Conservation (phyloP, 495 filamentous ascomycete species). For the Podospora tetraspora region DNA sequence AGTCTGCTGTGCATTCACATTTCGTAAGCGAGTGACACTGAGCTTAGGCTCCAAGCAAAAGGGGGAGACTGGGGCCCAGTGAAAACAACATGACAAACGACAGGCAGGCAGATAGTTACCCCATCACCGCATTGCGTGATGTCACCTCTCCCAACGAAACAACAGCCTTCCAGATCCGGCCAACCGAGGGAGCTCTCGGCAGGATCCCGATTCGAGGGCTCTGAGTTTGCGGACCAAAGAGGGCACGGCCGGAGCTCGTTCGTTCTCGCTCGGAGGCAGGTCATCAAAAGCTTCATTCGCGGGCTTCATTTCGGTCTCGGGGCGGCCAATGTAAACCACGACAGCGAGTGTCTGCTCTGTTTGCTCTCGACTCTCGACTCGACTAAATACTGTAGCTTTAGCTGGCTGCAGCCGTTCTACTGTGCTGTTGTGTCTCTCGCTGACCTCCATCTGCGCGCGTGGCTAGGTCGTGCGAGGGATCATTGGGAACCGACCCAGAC, state of each 20-base stretch:
- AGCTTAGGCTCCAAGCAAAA: not conserved
- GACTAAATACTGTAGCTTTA: not conserved
- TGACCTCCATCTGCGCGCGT: conserved; percentile 2
- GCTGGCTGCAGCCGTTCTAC: not conserved
- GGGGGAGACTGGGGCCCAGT: not conserved
- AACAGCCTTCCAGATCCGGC: not conserved
- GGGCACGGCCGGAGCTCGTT: not conserved
- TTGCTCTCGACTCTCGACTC: not conserved
- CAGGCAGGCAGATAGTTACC: not conserved
- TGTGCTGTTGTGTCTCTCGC: conserved; percentile 8
- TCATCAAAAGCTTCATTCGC: not conserved
- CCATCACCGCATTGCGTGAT: not conserved
- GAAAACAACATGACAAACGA: no score
- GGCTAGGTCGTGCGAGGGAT: conserved; percentile 5
- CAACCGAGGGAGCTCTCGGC: not conserved
- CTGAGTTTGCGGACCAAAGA: not conserved
- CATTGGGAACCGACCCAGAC: conserved; percentile 5
- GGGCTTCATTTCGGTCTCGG: not conserved
- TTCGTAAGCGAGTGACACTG: not conserved
- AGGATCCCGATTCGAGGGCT: not conserved
- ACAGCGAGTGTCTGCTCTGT: not conserved
- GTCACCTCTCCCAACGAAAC: not conserved
- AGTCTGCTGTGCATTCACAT: not conserved
- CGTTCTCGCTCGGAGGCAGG: not conserved
- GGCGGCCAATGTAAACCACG: not conserved